Evolutionary conservation across 257 asterid species (phyloP).

Genomic region (Knoxia roxburghii): DNA sequence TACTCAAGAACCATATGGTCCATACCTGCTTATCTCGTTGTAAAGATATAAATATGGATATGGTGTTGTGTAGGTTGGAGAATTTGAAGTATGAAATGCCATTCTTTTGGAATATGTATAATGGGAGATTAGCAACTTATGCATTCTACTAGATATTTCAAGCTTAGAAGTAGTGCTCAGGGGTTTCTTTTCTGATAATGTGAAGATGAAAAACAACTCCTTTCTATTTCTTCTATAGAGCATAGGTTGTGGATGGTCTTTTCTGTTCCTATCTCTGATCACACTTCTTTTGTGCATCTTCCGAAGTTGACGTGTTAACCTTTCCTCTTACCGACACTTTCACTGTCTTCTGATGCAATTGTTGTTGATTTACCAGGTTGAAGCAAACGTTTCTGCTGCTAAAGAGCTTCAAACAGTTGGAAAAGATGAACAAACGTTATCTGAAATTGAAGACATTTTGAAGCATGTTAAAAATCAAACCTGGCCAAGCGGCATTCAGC

Average conservation of each 20-base stretch:
- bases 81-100: neutral
- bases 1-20: neutral
- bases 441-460: slow-evolving; percentile 58
- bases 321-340: no score
- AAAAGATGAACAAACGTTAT: slow-evolving; percentile 48
- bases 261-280: neutral
- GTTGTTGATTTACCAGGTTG: slow-evolving; percentile 46
- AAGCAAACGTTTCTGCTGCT: slow-evolving; percentile 79
- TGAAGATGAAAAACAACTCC: neutral
- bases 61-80: neutral
- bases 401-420: slow-evolving; percentile 47
- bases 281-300: no score
- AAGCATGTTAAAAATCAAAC: slow-evolving; percentile 85
- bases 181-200: neutral
- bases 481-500: slow-evolving; percentile 88
- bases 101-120: neutral
- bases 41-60: no score
- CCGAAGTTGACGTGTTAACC: no score
- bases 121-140: neutral
- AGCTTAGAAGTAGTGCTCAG: neutral
- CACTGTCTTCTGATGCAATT: neutral
- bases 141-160: neutral
- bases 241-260: neutral
- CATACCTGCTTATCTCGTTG: neutral
- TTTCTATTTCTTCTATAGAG: no score